Evolutionary conservation across 306 rosid species (phyloP).

Genomic region (Rubus parviflorus): DNA sequence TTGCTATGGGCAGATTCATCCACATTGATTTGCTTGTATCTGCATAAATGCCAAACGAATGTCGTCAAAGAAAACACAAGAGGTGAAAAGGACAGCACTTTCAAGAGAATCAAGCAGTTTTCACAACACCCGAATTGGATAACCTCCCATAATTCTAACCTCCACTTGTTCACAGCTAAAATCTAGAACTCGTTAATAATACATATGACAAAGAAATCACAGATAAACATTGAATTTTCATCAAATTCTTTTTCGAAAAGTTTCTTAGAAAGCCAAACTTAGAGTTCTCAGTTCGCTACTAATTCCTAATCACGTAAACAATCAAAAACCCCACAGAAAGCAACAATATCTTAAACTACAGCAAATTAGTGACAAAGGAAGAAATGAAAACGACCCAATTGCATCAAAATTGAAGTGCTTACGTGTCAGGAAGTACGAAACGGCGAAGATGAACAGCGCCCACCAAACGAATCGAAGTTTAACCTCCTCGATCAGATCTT

Average conservation of each 20-base stretch:
- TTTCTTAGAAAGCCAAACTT: background rate
- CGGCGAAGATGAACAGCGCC: conserved; percentile 73
- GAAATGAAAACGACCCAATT: background rate
- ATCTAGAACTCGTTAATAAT: background rate
- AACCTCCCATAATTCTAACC: background rate
- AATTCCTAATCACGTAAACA: background rate
- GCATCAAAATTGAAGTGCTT: conserved; percentile 25
- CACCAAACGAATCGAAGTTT: conserved; percentile 88
- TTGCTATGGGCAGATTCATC: conserved; percentile 84
- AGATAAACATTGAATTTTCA: background rate
- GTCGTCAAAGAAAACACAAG: background rate
- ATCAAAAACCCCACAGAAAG: background rate
- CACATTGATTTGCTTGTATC: conserved; percentile 97
- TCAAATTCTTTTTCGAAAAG: background rate
- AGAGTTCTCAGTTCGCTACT: conserved; percentile 1
- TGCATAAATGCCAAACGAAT: conserved; percentile 24
- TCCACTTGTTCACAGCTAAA: background rate
- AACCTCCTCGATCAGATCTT: conserved; percentile 81
- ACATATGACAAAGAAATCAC: background rate
- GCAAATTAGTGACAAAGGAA: background rate
- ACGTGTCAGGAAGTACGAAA: conserved; percentile 81
- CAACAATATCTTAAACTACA: background rate
- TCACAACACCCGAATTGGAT: background rate
- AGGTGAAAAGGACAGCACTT: background rate
- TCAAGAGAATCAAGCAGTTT: background rate